Evolutionary conservation across 495 filamentous ascomycete genomes (phyloP), one percentile per base, ranked within the genome.

Genomic region (Jackrogersella minutella): DNA sequence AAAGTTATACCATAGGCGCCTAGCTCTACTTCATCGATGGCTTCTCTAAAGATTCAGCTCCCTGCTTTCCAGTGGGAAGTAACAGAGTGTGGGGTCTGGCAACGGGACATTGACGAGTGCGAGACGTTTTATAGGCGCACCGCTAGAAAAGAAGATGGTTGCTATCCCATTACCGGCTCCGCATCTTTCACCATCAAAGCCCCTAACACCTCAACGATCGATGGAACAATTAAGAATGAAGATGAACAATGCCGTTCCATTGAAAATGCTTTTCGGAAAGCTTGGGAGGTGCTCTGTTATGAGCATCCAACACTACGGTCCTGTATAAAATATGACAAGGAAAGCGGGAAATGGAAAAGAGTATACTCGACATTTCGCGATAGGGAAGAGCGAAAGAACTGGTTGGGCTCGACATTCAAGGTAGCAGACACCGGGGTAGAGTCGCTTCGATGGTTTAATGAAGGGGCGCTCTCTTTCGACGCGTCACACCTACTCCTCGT

Each of bases 231-330:
- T 11, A 47, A 52, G 9, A 39, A 47, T 26, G 26, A 50, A 0
- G 21, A 41, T 8, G 41, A 50, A 7, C 39, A 24, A 7, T 9
- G 34, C 1, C n/a, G 16, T 19, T 21, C 40, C 17, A 26, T 80
- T 11, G 66, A 74, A 17, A 59, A 65, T 14, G 73, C 78, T 0
- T 61, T 84, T 10, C 71, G 59, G 8, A 69, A 69, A 5, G 81
- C 80, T 0, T 84, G 81, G 82, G 53, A 73, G 4, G 66, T 64
- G 5, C 69, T 83, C 6, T 75, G 79, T 0, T 74, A 79, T 36
- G 68, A 81, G 26, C 75, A 79, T 50, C 82, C 82, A 2, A 82
- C 77, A 17, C 71, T 84, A 16, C 80, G 77, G 0, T 75, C 80
- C 0, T 53, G 58, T 24, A 76, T 82, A 3, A 61, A 74, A 43